phyloP scores from a whole-genome alignment of 176 grass and related monocot species.

The Cenchrus purpureus region DNA sequence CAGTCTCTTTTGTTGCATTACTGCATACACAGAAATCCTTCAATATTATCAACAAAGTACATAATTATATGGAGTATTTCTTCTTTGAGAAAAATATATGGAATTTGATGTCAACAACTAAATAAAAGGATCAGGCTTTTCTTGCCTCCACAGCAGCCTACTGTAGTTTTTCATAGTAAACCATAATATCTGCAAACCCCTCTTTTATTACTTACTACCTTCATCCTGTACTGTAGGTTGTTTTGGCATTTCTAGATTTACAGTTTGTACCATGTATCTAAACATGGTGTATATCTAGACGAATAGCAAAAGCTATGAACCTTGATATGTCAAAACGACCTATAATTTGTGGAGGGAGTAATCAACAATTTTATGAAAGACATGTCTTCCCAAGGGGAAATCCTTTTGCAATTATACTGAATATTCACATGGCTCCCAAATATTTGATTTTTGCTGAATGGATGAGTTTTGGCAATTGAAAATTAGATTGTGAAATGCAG shows the following conservation, averaged over 20 bases:
- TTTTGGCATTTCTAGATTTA: no score
- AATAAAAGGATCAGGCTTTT: neutral
- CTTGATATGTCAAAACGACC: no score
- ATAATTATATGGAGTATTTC: no score
- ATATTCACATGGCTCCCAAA: neutral
- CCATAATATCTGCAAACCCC: neutral
- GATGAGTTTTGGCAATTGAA: neutral
- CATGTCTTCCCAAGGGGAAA: neutral
- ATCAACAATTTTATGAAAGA: neutral
- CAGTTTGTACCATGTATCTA: no score
- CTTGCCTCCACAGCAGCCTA: neutral
- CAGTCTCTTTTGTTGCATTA: conserved; percentile 3
- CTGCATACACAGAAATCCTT: neutral
- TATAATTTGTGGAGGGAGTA: no score
- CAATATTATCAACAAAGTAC: no score
- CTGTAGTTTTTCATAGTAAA: neutral
- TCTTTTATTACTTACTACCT: neutral
- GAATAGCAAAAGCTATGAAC: no score
- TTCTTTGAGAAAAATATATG: neutral
- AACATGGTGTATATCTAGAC: no score
- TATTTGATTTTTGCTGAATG: neutral
- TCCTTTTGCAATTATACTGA: neutral
- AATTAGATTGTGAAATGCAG: neutral
- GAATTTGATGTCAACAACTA: neutral
- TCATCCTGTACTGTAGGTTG: no score